These are phyloP conservation scores for Cerioporus squamosus DNA, from an alignment of 1,284 basidiomycete species.

Conservation along the genomic window DNA sequence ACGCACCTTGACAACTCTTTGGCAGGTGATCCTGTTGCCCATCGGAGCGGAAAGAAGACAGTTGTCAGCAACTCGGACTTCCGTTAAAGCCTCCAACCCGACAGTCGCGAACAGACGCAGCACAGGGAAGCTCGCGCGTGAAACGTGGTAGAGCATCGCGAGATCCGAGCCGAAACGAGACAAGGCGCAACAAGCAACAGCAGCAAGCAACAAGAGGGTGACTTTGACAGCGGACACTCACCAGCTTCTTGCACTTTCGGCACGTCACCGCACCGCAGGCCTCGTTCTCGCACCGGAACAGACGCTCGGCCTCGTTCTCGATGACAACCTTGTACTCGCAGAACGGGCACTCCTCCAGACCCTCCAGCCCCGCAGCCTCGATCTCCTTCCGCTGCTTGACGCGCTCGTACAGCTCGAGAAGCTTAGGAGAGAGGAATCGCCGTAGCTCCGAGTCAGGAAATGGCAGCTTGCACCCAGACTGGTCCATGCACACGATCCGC, in stretches of 20 bases:
- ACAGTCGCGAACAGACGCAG: not conserved
- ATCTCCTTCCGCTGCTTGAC: slow-evolving; percentile 80
- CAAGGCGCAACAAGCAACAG: not conserved
- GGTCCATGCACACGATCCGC: slow-evolving; percentile 80
- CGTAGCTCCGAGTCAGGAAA: slow-evolving; percentile 72
- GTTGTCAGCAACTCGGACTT: slow-evolving; percentile 6
- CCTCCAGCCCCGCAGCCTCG: slow-evolving; percentile 70
- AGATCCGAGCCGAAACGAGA: not conserved
- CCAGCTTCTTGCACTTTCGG: slow-evolving; percentile 74
- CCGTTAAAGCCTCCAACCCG: not conserved
- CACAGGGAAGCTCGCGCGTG: not conserved
- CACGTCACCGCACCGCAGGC: slow-evolving; percentile 79
- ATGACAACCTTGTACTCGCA: slow-evolving; percentile 86
- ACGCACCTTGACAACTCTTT: slow-evolving; percentile 78
- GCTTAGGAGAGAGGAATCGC: slow-evolving; percentile 64
- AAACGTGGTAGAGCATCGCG: not conserved
- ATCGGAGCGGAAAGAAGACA: not conserved
- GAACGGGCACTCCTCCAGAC: slow-evolving; percentile 85
- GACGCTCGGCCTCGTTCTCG: slow-evolving; percentile 76
- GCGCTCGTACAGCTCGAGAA: slow-evolving; percentile 74
- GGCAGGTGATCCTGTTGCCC: slow-evolving; percentile 77
- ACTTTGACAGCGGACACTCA: slow-evolving; percentile 38
- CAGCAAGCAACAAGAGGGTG: not conserved
- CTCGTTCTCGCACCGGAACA: slow-evolving; percentile 78
- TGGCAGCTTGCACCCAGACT: slow-evolving; percentile 69